Base-by-base conservation (phyloP, 2,329 filamentous ascomycete genomes). In the Colletotrichum cordylinicola region DNA sequence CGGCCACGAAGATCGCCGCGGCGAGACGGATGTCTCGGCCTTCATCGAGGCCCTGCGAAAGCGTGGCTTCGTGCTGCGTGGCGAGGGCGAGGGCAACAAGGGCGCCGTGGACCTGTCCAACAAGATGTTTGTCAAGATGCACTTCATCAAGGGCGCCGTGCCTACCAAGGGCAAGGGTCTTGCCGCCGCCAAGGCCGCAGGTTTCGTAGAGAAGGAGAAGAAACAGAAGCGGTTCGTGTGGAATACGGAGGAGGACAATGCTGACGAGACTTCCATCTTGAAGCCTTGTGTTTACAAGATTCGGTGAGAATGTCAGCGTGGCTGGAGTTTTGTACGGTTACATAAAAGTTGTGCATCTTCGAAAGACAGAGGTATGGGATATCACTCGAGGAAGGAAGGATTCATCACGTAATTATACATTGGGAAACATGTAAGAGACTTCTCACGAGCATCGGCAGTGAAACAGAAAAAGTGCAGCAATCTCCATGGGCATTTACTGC, bases 91-190 rank as follows among this genome's bases (percentile, higher is more conserved):
- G 78, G 66, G 74, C 37, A 84, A 84, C 29, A 82, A 84, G 62
- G 74, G 74, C 35, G 91, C 93, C 1, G 89, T 98, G 12, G 96
- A 99, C 86, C 87, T 98, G 81, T 91, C 90, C 72, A 99, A 99
- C 86, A 98, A 94, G 87, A 99, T 99, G 97, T 99, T 99, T 87
- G 96, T 98, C 79, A 95, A 94, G 86, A 96, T 99, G 95, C 92
- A 94, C 80, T 99, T 99, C 85, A 88, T 96, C 80, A 99, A 98
- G 87, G 92, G 90, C n/a, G 92, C 92, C 24, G 87, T 92, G 60
- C 94, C 96, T 1, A 89, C 89, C 3, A 93, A 92, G 82, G 96
- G 96, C 29, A 98, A 98, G 87, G 92, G 94, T 78, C 91, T 88
- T 16, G 88, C 86, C 70, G 82, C 84, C 16, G 78, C 91, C 92